Conservation (phyloP, 2,329 filamentous ascomycete genomes). For the Scedosporium minutisporum region DNA sequence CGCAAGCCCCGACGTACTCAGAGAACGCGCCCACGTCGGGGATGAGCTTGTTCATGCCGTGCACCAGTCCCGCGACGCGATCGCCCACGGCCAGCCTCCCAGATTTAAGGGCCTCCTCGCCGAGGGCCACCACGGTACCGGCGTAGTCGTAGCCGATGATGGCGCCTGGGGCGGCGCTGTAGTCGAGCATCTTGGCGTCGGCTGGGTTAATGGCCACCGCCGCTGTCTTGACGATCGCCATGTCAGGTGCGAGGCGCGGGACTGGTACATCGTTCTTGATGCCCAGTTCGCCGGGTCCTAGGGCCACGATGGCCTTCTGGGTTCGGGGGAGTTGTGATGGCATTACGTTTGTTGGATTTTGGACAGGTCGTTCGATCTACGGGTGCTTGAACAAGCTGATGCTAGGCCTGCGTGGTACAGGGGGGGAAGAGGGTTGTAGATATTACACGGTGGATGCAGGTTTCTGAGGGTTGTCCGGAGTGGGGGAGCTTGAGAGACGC, state of each 20-base stretch:
- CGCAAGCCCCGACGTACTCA: no score
- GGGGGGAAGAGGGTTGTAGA: no score
- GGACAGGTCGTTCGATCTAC: no score
- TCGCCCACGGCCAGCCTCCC: neutral
- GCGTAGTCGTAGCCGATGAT: slow-evolving; percentile 24
- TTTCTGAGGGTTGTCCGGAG: no score
- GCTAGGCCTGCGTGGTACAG: no score
- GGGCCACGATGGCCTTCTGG: neutral
- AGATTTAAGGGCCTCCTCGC: neutral
- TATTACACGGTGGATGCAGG: no score
- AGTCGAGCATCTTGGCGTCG: slow-evolving; percentile 23
- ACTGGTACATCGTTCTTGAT: neutral
- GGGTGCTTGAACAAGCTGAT: no score
- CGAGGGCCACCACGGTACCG: slow-evolving; percentile 20
- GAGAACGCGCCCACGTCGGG: no score
- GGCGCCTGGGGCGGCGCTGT: slow-evolving; percentile 16
- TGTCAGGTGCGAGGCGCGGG: neutral
- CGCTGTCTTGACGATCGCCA: slow-evolving; percentile 15
- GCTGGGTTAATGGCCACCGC: slow-evolving; percentile 25
- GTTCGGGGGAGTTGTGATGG: neutral
- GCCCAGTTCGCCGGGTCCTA: neutral
- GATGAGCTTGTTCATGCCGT: no score
- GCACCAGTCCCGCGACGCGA: neutral
- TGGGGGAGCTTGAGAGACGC: no score
- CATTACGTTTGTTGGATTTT: no score